Conservation (phyloP, 805 yeast species). For the Starmera dryadoides region DNA sequence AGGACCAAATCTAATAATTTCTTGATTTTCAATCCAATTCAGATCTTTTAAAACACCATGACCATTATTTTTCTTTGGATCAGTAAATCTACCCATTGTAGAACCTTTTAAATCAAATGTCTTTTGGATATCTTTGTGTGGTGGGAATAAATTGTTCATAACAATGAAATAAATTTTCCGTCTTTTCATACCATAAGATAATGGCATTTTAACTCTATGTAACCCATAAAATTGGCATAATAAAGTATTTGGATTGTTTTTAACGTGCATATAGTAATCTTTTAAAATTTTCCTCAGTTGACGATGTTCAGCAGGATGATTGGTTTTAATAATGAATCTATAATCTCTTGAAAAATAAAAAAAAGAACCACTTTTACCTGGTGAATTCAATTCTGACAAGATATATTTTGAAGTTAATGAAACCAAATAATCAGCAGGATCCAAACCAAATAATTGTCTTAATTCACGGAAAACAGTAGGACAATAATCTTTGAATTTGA, state of each 20-base stretch:
- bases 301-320: constrained; percentile 87
- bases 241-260: constrained; percentile 78
- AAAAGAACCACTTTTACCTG: constrained; percentile 95
- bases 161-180: constrained; percentile 88
- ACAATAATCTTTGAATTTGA: constrained; percentile 92
- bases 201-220: constrained; percentile 88
- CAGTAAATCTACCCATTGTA: constrained; percentile 68
- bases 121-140: constrained; percentile 76
- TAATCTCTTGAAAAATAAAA: constrained; percentile 93
- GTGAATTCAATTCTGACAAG: constrained; percentile 85
- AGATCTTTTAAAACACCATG: constrained; percentile 70
- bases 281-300: constrained; percentile 68
- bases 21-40: constrained; percentile 72
- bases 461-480: constrained; percentile 92
- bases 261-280: constrained; percentile 76
- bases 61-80: constrained; percentile 22
- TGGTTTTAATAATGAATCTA: constrained; percentile 90
- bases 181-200: constrained; percentile 30
- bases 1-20: constrained; percentile 71
- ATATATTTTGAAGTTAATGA: constrained; percentile 91
- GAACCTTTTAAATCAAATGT: constrained; percentile 94
- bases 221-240: constrained; percentile 95
- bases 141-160: constrained; percentile 96
- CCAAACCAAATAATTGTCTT: constrained; percentile 73
- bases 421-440: constrained; percentile 92